Evolutionary conservation across 345 rosid species (phyloP), one percentile per base, ranked within the genome.

Genomic region (Eutrema japonicum): DNA sequence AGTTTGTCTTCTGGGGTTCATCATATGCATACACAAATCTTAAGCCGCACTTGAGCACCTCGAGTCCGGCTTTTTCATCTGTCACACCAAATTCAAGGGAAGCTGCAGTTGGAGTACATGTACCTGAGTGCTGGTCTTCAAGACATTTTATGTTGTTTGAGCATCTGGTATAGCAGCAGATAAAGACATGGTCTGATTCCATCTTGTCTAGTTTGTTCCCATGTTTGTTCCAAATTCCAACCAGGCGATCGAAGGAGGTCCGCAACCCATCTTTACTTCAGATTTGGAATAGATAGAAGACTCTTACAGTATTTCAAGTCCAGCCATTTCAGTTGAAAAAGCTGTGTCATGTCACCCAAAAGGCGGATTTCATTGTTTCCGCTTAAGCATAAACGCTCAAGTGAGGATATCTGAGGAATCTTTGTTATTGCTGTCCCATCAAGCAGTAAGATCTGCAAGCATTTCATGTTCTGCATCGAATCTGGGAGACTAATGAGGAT

Each of bases 281-380:
- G 66, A 58, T 26, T 1, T 35, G 74, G 66, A 29, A 70, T 14
- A 38, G 58, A 70, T 70, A 7, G 3, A 47, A 70, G 74, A 14
- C 50, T 57, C 58, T 50, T 58, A 14, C 67, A 70, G 36, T 70
- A 47, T 38, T 59, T 70, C 49, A 70, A 47, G 47, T 70, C 74
- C 40, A 70, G 7, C 74, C 49, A 49, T 58, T 60, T 59, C 45
- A 70, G 46, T 0, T 70, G 66, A 70, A 6, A 22, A 29, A 47
- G 16, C 26, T 35, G 57, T 12, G 46, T 58, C 1, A 70, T 46
- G n/a, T 38, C 13, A 9, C 10, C 47, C 10, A 13, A 13, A 27
- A 12, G 55, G 37, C 10, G 37, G 66, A 70, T 58, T 0, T 8
- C 16, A 47, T 57, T 16, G 5, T 36, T 70, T 49, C 46, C 2